Base-by-base conservation (phyloP, 257 asterid genomes). In the Cordia subcordata region DNA sequence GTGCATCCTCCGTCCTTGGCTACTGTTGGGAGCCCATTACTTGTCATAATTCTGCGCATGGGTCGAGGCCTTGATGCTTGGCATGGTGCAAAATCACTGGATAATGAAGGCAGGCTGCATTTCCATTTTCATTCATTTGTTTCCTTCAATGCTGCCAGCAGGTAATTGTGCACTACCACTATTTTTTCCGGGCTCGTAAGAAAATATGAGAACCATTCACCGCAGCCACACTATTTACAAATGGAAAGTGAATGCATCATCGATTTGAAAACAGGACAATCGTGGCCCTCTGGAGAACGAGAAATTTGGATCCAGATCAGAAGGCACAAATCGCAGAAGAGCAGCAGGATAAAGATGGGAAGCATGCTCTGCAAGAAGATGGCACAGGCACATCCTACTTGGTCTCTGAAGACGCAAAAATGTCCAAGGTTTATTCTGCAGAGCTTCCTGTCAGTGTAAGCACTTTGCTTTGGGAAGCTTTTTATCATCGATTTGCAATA, bases 101-200 rank as follows among this genome's bases (percentile, higher is more conserved):
- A 91, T 32, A 85, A 82, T 23, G 84, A 81, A 74, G 95, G 94
- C 64, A 80, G 96, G 65, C 72, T 91, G 79, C 94, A 85, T 74
- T 88, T 84, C 73, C 70, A 71, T 80, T 91, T 91, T 75, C 98
- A 91, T 52, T 88, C 98, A 3, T 91, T 91, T 45, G 88, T 79
- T 50, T 85, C 87, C 17, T 88, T 88, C 72, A 82, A 76, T 53
- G 88, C 51, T 35, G 93, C 98, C 10, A 81, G 87, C 93, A 86
- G 96, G 98, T 85, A 68, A 53, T 40, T 67, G 40, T 66, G 35
- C 39, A 13, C 21, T 40, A 19, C 23, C 38, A 38, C 55, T 12
- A 8, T 58, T 35, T 58, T 39, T 13, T 53, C 17, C 42, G 13
- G 16, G 53, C 47, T 14, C 42, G 10, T 46, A 49, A 37, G 15